Evolutionary conservation across 805 yeast species (phyloP).

Genomic region (Sungouiozyma intestinalis): DNA sequence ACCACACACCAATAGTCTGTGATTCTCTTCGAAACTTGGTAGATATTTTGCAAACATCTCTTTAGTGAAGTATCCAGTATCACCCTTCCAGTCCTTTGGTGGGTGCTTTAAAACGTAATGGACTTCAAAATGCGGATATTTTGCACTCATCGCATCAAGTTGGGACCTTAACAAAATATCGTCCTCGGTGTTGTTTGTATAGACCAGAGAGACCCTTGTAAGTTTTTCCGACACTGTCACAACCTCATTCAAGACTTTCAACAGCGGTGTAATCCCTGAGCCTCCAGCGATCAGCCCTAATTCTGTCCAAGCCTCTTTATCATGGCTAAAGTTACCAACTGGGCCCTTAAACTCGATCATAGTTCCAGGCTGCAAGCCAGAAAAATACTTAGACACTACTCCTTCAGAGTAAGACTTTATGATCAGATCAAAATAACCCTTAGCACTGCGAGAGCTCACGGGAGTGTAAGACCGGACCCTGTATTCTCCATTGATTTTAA

Average conservation of each 20-base stretch:
- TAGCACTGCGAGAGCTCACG: conserved; percentile 53
- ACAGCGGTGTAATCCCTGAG: conserved; percentile 81
- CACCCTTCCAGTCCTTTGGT: conserved; percentile 43
- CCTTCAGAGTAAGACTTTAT: conserved; percentile 69
- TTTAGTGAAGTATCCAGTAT: conserved; percentile 52
- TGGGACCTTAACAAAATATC: conserved; percentile 66
- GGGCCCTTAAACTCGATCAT: conserved; percentile 67
- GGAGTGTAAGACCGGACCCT: conserved; percentile 62
- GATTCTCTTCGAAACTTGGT: conserved; percentile 38
- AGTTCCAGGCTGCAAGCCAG: conserved; percentile 51
- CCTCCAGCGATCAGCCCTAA: conserved; percentile 75
- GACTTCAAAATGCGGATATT: conserved; percentile 52
- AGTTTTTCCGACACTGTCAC: conserved; percentile 58
- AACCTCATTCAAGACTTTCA: conserved; percentile 63
- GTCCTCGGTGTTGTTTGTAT: conserved; percentile 64
- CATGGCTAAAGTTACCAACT: conserved; percentile 57
- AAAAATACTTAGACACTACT: conserved; percentile 54
- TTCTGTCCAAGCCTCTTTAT: conserved; percentile 27
- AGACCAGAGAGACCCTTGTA: conserved; percentile 51
- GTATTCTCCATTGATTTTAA: conserved; percentile 27
- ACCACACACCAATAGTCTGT: conserved; percentile 62
- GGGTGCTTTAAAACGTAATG: conserved; percentile 49
- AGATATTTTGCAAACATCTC: conserved; percentile 44
- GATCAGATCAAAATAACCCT: conserved; percentile 65
- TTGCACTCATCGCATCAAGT: conserved; percentile 53